phyloP scores from a whole-genome alignment of 164 flowering plant genomes.

The Berberis thunbergii region DNA sequence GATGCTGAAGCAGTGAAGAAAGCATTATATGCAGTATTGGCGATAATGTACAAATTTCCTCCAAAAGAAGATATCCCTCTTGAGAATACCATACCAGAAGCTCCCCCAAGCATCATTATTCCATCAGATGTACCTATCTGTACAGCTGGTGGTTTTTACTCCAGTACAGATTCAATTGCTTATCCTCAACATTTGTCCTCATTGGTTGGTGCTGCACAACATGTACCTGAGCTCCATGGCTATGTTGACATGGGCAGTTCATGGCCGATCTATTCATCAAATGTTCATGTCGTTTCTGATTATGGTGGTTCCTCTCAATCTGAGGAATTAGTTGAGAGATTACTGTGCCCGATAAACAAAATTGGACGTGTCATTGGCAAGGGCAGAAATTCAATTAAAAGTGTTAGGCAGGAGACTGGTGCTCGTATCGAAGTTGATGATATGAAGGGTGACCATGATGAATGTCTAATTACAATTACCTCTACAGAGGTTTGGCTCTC shows the following conservation, averaged over 20 bases:
- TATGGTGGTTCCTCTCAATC: constrained; percentile 48
- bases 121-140: constrained; percentile 85
- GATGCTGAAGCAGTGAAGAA: constrained; percentile 69
- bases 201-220: constrained; percentile 35
- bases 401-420: constrained; percentile 81
- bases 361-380: constrained; percentile 97
- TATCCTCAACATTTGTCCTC: constrained; percentile 52
- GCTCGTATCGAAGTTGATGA: constrained; percentile 90
- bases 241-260: constrained; percentile 55
- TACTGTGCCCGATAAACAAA: constrained; percentile 70
- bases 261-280: constrained; percentile 69
- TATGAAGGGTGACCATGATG: constrained; percentile 46
- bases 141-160: constrained; percentile 60
- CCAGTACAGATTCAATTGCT: constrained; percentile 50
- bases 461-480: constrained; percentile 61
- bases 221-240: constrained; percentile 47
- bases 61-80: constrained; percentile 86
- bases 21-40: constrained; percentile 77
- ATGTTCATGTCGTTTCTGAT: constrained; percentile 36
- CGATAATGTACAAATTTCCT: constrained; percentile 81
- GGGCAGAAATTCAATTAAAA: constrained; percentile 77
- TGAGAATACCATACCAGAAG: constrained; percentile 56
- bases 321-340: constrained; percentile 57
- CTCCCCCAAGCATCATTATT: constrained; percentile 72
- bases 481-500: constrained; percentile 58